Base-by-base conservation (phyloP, 2,329 filamentous ascomycete genomes). In the Xylaria sp. region DNA sequence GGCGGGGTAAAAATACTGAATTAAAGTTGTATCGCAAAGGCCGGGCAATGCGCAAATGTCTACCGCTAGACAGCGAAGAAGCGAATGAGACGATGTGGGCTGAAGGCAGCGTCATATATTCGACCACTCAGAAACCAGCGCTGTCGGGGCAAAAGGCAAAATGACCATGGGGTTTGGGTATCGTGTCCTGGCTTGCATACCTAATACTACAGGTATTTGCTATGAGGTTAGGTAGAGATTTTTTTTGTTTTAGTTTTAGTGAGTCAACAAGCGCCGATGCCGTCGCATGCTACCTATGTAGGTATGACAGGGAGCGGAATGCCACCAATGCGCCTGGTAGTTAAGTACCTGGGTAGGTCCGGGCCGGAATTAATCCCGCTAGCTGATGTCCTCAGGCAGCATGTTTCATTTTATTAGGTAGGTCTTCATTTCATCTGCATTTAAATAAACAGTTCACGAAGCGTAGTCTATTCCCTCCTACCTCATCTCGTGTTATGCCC, bases 241-340 rank as follows among this genome's bases (percentile, higher is more conserved):
- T 17, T 25, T 51, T 50, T 47, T 50, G 54, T 44, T 25, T 54
- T 47, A 42, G n/a, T n/a, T n/a, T n/a, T n/a, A 61, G 63, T 69
- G 67, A 69, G 45, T 69, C 67, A 69, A 67, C 57, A 58, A 62
- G 64, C 61, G 47, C 67, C 67, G 67, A 69, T 69, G 53, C 56
- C 58, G 56, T 60, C 13, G 42, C 44, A 47, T 25, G 29, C 42
- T 17, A 61, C 36, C 4, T 44, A 27, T 17, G 17, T 13, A 54
- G 17, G n/a, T n/a, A n/a, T n/a, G n/a, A n/a, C n/a, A n/a, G 55
- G 55, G 29, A 6, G 31, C 49, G 47, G 17, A 33, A 49, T 49
- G 38, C 62, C 55, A 55, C 55, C 31, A 33, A 38, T 22, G 9
- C 47, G 20, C 29, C 31, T 44, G 42, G 7, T 17, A 55, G 39